Base-by-base conservation (phyloP, 1,284 basidiomycete genomes). In the Limonomyces culmigenus region DNA sequence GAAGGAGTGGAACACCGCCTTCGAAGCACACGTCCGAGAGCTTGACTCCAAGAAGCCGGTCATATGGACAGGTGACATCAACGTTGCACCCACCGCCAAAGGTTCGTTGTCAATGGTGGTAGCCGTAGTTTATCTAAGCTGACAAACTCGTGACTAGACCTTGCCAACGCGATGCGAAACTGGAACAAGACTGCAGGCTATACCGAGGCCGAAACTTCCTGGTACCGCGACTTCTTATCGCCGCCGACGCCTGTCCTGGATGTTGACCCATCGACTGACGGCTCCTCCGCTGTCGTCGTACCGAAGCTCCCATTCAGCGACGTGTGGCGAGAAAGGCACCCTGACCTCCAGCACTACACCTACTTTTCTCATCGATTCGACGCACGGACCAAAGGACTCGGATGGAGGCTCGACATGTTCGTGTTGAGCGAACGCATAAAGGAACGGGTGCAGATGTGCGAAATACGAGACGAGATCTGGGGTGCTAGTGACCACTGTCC, bases 1-100 rank as follows among this genome's bases (percentile, higher is more conserved):
- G 51, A 77, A 79, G 34, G 56, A 61, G 39, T 88, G 85, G 84
- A 80, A 85, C 41, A 50, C 53, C 12, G 74, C 85, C 47, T 86
- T 88, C 46, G 73, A 78, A 35, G 44, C 56, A 2, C 78, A 89
- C 47, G 63, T 91, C 13, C 69, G 70, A 3, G 63, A 70, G 15
- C 59, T 88, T 10, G 81, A 88, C 53, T 64, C 60, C 40, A 68
- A 66, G 46, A 91, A 91, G 47, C 77, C 85, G 3, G 77, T 91
- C 8, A 78, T 92, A 39, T 92, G 87, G 87, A 64, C 68, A n/a
- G 87, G 87, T 18, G 87, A 92, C 52, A 49, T 91, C 42, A 92
- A 92, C 45, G 84, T 88, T 20, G 84, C 87, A 2, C 80, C 80
- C 3, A 80, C 79, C 1, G 74, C 64, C 37, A 60, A 68, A 37